Evolutionary conservation across 768 basidiomycete species (phyloP).

Genomic region (Paxillus rubicundulus): DNA sequence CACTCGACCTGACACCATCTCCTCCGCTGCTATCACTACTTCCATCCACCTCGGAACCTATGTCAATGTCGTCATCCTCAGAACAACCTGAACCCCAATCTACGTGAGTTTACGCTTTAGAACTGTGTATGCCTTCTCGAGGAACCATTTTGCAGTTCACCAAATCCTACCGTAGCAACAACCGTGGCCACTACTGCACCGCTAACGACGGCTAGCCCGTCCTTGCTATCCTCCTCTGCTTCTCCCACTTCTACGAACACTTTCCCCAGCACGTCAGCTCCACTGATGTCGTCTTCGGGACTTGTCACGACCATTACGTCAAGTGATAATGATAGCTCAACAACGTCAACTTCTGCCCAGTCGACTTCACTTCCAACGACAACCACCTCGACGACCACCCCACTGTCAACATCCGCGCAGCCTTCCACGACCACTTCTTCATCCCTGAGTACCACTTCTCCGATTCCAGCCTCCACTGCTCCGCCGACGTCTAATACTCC

Average conservation of each 20-base stretch:
- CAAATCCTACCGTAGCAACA: constrained; percentile 12
- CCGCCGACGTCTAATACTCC: constrained; percentile 14
- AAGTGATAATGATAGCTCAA: constrained; percentile 14
- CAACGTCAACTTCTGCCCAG: constrained; percentile 20
- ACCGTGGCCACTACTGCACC: constrained; percentile 6
- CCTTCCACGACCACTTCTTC: constrained; percentile 9
- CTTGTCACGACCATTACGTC: constrained; percentile 19
- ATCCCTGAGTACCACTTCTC: constrained; percentile 3
- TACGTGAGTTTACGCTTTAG: constrained; percentile 22
- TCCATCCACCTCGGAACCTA: constrained; percentile 10
- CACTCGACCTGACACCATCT: constrained; percentile 13
- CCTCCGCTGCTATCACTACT: constrained; percentile 21
- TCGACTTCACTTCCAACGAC: constrained; percentile 20
- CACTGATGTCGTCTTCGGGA: constrained; percentile 12
- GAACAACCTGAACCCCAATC: constrained; percentile 11
- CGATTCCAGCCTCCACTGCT: constrained; percentile 17
- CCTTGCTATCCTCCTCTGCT: constrained; percentile 6
- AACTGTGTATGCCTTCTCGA: constrained; percentile 4
- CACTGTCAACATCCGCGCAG: constrained; percentile 9
- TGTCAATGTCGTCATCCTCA: constrained; percentile 10
- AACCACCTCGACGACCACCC: constrained; percentile 4
- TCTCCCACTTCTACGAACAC: constrained; percentile 8
- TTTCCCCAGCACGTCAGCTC: constrained; percentile 5
- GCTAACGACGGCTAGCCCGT: constrained; percentile 14
- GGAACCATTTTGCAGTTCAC: constrained; percentile 17